Base-by-base conservation (phyloP, 768 basidiomycete genomes). In the Pisolithus orientalis region DNA sequence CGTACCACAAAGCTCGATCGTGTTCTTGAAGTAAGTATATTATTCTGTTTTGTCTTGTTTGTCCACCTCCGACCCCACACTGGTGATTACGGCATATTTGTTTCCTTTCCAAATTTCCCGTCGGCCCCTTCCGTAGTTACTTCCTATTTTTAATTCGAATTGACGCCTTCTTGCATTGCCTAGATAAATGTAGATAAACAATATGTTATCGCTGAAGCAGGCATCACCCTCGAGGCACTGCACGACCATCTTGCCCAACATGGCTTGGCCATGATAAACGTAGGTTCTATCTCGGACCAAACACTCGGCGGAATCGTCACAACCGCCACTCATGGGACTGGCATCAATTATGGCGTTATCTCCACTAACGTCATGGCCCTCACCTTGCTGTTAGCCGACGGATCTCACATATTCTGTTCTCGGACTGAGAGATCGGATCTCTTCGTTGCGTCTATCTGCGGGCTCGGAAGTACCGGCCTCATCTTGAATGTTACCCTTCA, bases 211-310 rank as follows among this genome's bases (percentile, higher is more conserved):
- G 87, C 79, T 1, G 80, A 94, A 69, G 86, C 80, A 4, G 92
- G 92, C 21, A 85, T 93, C 65, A 84, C 80, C 5, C 82, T 97
- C 51, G 74, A 84, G 52, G 74, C 79, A 47, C 78, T 97, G 5
- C 91, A 95, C 57, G 71, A 67, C 24, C 74, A 75, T 14, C 84
- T 98, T 51, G 80, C 75, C 45, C 66, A 71, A 11, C 72, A 84
- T 60, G 76, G 77, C 32, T 80, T 97, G 31, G 94, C 94, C 38
- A 85, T 99, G 81, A 83, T 80, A 62, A 95, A 90, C 69, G 78
- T 97, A 55, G 96, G 96, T 34, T 94, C 93, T 28, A 97, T 99
- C 62, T 95, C 93, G 34, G 94, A 96, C 66, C 95, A 97, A 68
- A 91, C 93, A 3, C 77, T 99, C 57, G 94, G 82, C 27, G 96